These are phyloP conservation scores for Craspedostauros australis DNA, from an alignment of 108 stramenopile species.

Conservation along the genomic window DNA sequence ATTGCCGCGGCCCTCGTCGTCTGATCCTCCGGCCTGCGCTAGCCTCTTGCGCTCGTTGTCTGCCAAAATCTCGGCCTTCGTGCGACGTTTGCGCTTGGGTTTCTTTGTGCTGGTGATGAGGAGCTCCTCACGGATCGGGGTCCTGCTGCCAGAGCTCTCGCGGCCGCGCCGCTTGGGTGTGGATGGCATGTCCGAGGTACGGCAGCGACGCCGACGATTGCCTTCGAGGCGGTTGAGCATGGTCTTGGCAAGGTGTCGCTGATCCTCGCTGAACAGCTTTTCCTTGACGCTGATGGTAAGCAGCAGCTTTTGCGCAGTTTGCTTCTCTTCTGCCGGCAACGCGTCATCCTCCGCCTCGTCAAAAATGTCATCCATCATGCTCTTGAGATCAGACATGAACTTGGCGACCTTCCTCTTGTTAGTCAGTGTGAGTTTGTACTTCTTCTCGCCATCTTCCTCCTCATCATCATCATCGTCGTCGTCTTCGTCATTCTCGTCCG, in stretches of 20 bases:
- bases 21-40: slow-evolving; percentile 10
- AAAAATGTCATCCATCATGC: slow-evolving; percentile 81
- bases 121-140: slow-evolving; percentile 61
- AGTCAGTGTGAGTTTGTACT: slow-evolving; percentile 39
- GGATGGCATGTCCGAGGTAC: slow-evolving; percentile 41
- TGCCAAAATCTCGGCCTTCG: slow-evolving; percentile 18
- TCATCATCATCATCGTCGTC: slow-evolving; percentile 21
- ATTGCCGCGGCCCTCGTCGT: slow-evolving; percentile 25
- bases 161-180: not conserved
- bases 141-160: slow-evolving; percentile 15
- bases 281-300: slow-evolving; percentile 76
- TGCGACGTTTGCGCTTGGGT: slow-evolving; percentile 38
- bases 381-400: slow-evolving; percentile 76
- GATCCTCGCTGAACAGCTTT: slow-evolving; percentile 70
- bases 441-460: slow-evolving; percentile 6
- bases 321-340: slow-evolving; percentile 56
- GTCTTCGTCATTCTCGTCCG: slow-evolving; percentile 1
- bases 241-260: slow-evolving; percentile 49
- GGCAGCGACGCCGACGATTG: slow-evolving; percentile 67
- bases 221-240: slow-evolving; percentile 75
- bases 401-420: slow-evolving; percentile 69
- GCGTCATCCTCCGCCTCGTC: slow-evolving; percentile 71
- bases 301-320: slow-evolving; percentile 63
- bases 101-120: slow-evolving; percentile 66
- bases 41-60: slow-evolving; percentile 7